Conservation (phyloP, 2,329 filamentous ascomycete genomes). For the Neonectria coccinea region DNA sequence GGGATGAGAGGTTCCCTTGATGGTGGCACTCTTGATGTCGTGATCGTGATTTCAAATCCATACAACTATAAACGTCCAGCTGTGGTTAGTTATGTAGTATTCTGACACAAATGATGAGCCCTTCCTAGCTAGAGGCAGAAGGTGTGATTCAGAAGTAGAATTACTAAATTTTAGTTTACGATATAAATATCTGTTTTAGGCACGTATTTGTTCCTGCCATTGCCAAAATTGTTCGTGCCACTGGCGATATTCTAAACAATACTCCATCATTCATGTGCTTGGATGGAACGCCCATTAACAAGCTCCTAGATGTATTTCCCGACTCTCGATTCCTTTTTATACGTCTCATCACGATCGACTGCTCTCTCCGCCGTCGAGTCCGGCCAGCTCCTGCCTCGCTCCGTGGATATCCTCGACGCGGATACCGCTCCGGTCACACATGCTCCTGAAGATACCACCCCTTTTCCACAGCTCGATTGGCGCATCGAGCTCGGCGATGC, state of each 20-base stretch:
- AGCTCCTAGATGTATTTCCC: background rate
- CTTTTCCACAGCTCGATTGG: constrained; percentile 79
- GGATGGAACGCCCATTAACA: background rate
- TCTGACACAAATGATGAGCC: background rate
- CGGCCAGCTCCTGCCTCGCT: constrained; percentile 54
- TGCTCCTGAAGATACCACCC: constrained; percentile 84
- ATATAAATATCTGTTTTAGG: too few species aligned
- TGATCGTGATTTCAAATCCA: background rate
- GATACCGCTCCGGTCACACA: constrained; percentile 92
- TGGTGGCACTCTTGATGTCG: background rate
- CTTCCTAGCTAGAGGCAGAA: background rate
- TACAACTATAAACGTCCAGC: background rate
- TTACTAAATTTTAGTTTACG: too few species aligned
- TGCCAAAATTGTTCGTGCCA: background rate
- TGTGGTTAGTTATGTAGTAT: background rate
- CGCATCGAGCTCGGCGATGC: constrained; percentile 86
- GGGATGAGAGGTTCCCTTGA: background rate
- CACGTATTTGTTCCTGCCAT: background rate
- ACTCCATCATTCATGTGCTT: background rate
- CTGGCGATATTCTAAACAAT: background rate
- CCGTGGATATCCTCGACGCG: constrained; percentile 64
- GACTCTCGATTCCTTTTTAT: constrained; percentile 1
- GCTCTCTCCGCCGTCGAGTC: constrained; percentile 1
- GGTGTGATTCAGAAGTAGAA: background rate
- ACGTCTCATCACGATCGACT: constrained; percentile 2